phyloP scores from a whole-genome alignment of 2,329 filamentous ascomycete genomes.

The Neodidymelliopsis sp. region DNA sequence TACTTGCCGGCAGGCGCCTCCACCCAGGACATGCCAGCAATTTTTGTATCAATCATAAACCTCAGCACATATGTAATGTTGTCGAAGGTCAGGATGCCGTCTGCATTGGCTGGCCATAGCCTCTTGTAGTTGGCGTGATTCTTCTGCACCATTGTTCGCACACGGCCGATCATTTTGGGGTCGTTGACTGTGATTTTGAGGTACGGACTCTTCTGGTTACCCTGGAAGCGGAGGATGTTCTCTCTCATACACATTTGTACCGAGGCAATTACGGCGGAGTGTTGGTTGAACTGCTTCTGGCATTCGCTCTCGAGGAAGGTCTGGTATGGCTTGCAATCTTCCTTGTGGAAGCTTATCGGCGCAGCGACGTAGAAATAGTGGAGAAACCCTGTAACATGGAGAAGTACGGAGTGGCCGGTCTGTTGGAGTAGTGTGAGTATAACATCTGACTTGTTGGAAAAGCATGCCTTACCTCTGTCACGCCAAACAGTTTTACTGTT shows the following conservation, averaged over 20 bases:
- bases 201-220: slow-evolving; percentile 89
- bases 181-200: slow-evolving; percentile 93
- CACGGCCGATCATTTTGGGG: slow-evolving; percentile 79
- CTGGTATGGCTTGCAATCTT: slow-evolving; percentile 81
- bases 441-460: slow-evolving; percentile 2
- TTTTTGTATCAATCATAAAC: slow-evolving; percentile 98
- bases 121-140: slow-evolving; percentile 87
- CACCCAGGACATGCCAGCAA: slow-evolving; percentile 97
- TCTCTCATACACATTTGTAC: slow-evolving; percentile 85
- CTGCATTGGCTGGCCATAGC: slow-evolving; percentile 72
- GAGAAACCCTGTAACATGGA: slow-evolving; percentile 94
- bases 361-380: slow-evolving; percentile 96
- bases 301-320: slow-evolving; percentile 81
- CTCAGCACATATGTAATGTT: slow-evolving; percentile 93
- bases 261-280: slow-evolving; percentile 77
- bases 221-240: slow-evolving; percentile 93
- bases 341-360: slow-evolving; percentile 78
- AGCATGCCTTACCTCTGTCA: slow-evolving; percentile 70
- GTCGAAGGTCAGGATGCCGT: slow-evolving; percentile 88
- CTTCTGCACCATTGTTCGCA: slow-evolving; percentile 77
- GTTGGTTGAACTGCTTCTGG: slow-evolving; percentile 61
- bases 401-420: slow-evolving; percentile 85
- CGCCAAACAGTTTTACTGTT: slow-evolving; percentile 90
- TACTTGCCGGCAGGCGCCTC: slow-evolving; percentile 80
- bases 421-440: slow-evolving; percentile 39